Evolutionary conservation across 2,329 filamentous ascomycete genomes (phyloP).

Genomic region (Fusarium sarcochroum): DNA sequence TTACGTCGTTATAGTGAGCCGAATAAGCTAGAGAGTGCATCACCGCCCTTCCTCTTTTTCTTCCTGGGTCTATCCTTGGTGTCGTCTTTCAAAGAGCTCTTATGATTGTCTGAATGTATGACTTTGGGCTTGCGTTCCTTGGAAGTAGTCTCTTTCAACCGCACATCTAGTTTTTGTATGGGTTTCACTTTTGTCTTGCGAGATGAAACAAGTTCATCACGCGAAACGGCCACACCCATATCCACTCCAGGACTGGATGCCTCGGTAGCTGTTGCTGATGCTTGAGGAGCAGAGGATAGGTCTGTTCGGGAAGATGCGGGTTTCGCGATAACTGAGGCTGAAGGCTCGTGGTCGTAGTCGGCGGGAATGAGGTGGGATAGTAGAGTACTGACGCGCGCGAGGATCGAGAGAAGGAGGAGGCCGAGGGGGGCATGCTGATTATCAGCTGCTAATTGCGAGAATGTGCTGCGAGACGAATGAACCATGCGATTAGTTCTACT

Average conservation of each 20-base stretch:
- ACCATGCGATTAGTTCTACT: slow-evolving; percentile 8
- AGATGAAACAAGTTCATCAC: slow-evolving; percentile 32
- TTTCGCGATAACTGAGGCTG: background rate
- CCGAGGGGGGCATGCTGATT: slow-evolving; percentile 81
- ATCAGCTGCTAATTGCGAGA: slow-evolving; percentile 79
- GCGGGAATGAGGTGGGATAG: slow-evolving; percentile 55
- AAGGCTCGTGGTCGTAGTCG: slow-evolving; percentile 8
- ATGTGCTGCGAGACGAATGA: slow-evolving; percentile 61
- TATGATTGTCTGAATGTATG: slow-evolving; percentile 12
- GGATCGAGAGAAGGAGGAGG: slow-evolving; percentile 73
- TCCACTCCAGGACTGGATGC: slow-evolving; percentile 32
- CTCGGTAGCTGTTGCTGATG: background rate
- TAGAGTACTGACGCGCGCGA: slow-evolving; percentile 70
- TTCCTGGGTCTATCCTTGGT: slow-evolving; percentile 63
- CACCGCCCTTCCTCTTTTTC: slow-evolving; percentile 69
- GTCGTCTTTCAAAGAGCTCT: slow-evolving; percentile 53
- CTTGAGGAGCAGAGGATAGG: background rate
- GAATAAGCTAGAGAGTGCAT: slow-evolving; percentile 83
- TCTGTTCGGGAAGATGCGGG: background rate
- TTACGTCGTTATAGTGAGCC: slow-evolving; percentile 60
- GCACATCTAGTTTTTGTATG: slow-evolving; percentile 4
- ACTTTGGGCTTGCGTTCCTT: slow-evolving; percentile 24
- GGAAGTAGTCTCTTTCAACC: background rate
- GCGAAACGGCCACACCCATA: slow-evolving; percentile 51
- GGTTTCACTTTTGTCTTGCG: slow-evolving; percentile 18